Evolutionary conservation across 371 early-diverging fungal genomes (phyloP).

Genomic region (Rhizopus sp.): DNA sequence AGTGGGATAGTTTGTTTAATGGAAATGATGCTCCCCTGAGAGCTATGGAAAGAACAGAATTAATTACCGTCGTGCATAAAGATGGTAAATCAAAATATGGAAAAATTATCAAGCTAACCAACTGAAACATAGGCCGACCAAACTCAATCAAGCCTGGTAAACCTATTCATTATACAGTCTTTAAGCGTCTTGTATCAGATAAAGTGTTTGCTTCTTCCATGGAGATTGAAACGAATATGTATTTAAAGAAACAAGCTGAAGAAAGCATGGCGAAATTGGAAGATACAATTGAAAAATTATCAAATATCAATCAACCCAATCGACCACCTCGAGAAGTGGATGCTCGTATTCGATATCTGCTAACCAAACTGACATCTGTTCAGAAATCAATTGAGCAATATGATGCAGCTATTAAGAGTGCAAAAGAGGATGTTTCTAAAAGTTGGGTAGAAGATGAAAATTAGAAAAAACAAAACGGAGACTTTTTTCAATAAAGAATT

Average conservation of each 20-base stretch:
- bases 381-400: constrained; percentile 58
- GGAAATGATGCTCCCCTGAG: constrained; percentile 75
- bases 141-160: constrained; percentile 75
- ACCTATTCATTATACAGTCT: constrained; percentile 82
- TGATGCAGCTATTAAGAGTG: constrained; percentile 46
- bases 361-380: constrained; percentile 50
- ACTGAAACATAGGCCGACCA: constrained; percentile 64
- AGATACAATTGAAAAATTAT: constrained; percentile 65
- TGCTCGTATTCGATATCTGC: constrained; percentile 56
- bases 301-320: constrained; percentile 42
- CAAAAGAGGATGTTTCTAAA: constrained; percentile 47
- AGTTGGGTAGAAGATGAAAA: constrained; percentile 27
- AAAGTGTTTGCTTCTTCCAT: constrained; percentile 74
- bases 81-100: constrained; percentile 55
- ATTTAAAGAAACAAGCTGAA: constrained; percentile 67
- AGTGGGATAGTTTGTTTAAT: constrained; percentile 76
- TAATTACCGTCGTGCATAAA: constrained; percentile 73
- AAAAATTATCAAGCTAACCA: not conserved
- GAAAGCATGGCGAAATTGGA: constrained; percentile 70
- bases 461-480: constrained; percentile 2
- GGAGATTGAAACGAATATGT: constrained; percentile 73
- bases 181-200: constrained; percentile 70
- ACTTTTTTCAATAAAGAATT: constrained; percentile 7
- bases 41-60: constrained; percentile 86
- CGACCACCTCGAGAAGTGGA: constrained; percentile 59